Evolutionary conservation across 306 rosid species (phyloP).

Genomic region (Oemleria cerasiformis): DNA sequence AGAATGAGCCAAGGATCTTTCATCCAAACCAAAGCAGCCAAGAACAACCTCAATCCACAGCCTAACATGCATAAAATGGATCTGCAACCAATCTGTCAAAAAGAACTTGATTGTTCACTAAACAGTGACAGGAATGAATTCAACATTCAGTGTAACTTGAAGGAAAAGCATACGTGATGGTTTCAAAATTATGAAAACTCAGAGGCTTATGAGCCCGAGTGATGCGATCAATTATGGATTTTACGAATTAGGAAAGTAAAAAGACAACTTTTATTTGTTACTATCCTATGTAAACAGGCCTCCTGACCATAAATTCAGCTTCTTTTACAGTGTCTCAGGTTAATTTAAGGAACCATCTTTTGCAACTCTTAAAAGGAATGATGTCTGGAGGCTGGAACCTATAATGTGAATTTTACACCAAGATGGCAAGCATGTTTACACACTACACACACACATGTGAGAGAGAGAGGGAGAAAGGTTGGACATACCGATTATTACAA

Average conservation of each 20-base stretch:
- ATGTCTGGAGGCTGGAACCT: not conserved
- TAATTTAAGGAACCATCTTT: not conserved
- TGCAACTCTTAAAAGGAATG: not conserved
- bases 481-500: conserved; percentile 36
- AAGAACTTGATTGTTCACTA: conserved; percentile 17
- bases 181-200: not conserved
- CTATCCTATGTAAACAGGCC: not conserved
- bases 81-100: conserved; percentile 33
- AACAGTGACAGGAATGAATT: not conserved
- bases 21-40: conserved; percentile 19
- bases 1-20: conserved; percentile 16
- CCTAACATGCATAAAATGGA: not conserved
- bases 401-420: not conserved
- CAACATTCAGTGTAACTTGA: not conserved
- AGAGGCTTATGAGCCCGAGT: not conserved
- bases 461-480: conserved; percentile 18
- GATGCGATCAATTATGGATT: not conserved
- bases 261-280: not conserved
- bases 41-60: conserved; percentile 13
- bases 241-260: not conserved
- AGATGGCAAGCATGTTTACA: not conserved
- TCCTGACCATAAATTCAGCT: not conserved
- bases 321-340: not conserved
- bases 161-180: not conserved
- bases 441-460: not conserved